Base-by-base conservation (phyloP, 129 eudicot species). In the Helianthus tuberosus region DNA sequence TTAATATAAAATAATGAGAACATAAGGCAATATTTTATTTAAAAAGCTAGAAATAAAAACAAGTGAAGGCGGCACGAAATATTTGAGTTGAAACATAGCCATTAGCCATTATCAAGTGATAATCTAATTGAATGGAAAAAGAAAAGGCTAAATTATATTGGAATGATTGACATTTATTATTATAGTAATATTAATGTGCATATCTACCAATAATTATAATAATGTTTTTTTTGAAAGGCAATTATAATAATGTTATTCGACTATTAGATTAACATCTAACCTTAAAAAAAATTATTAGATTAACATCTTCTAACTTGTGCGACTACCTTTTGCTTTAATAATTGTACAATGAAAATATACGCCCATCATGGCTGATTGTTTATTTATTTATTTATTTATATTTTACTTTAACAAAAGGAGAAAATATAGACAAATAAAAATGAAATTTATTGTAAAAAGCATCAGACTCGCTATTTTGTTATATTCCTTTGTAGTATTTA, bases 31-130 rank as follows among this genome's bases (percentile, higher is more conserved):
- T 36, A 64, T 39, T 1, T 39, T 38, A 35, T 13, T 49, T 8
- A n/a, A 32, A 69, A 29, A 69, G 5, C 10, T 14, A 27, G 9
- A 72, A 59, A 43, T 23, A 23, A 11, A 25, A 63, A 13, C 5
- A 74, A 10, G 60, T 27, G 49, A 7, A 61, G 11, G 51, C 16
- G 44, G 44, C 68, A 12, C 63, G 36, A 73, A 54, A 69, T 46
- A 10, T 77, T 35, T 32, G 76, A 78, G 77, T 51, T 63, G 74
- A 72, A 58, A 63, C 75, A 74, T 66, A 46, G 75, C 83, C 68
- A 73, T 73, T 62, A 74, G 12, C 78, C 78, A 74, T 74, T 74
- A 74, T 64, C 78, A 80, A 81, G 70, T 81, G 81, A 70, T 75
- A 48, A 66, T 72, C 13, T 27, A 43, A 53, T 48, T 59, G 74